phyloP scores from a whole-genome alignment of 257 asterid species.

The Solanum lycopersicoides region DNA sequence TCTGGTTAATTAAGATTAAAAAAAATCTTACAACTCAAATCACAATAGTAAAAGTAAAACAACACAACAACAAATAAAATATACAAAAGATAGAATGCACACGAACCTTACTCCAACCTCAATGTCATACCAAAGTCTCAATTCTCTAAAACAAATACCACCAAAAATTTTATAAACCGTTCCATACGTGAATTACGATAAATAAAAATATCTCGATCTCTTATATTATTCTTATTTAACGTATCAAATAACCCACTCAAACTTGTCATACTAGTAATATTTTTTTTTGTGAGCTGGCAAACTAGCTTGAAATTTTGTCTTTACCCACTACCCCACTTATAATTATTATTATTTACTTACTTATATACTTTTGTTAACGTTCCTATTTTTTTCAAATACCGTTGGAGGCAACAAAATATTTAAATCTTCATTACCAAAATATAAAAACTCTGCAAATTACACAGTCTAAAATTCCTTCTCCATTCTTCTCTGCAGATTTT shows the following conservation, averaged over 20 bases:
- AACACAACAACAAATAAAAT: too few species aligned
- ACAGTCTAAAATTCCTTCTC: background rate
- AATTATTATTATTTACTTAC: conserved; percentile 14
- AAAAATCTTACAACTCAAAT: background rate
- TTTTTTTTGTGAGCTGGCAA: background rate
- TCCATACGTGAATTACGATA: background rate
- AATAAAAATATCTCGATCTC: too few species aligned
- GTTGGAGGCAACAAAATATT: conserved; percentile 21
- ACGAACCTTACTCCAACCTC: background rate
- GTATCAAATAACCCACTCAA: fast-evolving
- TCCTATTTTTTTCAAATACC: conserved; percentile 41
- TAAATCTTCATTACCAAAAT: conserved; percentile 4
- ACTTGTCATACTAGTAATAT: background rate
- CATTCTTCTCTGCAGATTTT: background rate
- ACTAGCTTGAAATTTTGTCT: background rate
- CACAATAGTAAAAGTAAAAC: too few species aligned
- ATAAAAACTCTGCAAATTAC: background rate
- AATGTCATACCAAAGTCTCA: too few species aligned
- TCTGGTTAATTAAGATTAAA: too few species aligned
- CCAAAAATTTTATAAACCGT: background rate
- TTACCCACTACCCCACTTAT: conserved; percentile 17
- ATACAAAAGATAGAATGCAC: background rate
- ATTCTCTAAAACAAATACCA: background rate
- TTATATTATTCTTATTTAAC: too few species aligned
- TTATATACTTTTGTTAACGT: conserved; percentile 41